These are phyloP conservation scores for Termitomyces sp. DNA, from an alignment of 1,284 basidiomycete species.

Conservation along the genomic window DNA sequence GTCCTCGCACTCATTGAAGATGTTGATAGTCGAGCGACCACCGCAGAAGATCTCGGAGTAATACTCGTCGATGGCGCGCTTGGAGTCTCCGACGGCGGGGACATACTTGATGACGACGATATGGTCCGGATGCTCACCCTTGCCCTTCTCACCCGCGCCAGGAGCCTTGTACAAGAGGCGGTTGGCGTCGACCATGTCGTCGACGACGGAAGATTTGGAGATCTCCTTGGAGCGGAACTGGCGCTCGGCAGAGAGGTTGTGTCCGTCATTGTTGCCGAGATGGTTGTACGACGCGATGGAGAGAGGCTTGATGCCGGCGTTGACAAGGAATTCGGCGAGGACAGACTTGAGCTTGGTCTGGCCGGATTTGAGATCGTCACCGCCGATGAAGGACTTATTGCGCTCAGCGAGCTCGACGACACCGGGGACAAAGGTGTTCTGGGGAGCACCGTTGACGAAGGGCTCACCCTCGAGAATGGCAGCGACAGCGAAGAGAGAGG, in stretches of 20 bases:
- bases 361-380: conserved; percentile 96
- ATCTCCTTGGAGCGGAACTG: conserved; percentile 99
- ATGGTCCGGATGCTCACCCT: conserved; percentile 96
- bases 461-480: conserved; percentile 93
- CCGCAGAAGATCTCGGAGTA: conserved; percentile 91
- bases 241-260: conserved; percentile 86
- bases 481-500: conserved; percentile 93
- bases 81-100: conserved; percentile 93
- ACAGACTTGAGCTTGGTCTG: conserved; percentile 96
- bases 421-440: conserved; percentile 99
- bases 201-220: conserved; percentile 93
- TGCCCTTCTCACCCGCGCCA: conserved; percentile 32
- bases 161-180: conserved; percentile 84
- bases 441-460: conserved; percentile 97
- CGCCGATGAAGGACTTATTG: conserved; percentile 90
- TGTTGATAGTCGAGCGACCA: conserved; percentile 81
- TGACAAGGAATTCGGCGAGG: conserved; percentile 96
- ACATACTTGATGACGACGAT: conserved; percentile 95
- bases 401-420: conserved; percentile 91
- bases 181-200: conserved; percentile 96
- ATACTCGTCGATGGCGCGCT: conserved; percentile 98
- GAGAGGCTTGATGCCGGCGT: conserved; percentile 97
- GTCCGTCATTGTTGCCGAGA: conserved; percentile 97
- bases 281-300: conserved; percentile 98
- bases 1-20: conserved; percentile 98